Conservation (phyloP, 176 grass and related monocot genomes). For the Chloris gayana region DNA sequence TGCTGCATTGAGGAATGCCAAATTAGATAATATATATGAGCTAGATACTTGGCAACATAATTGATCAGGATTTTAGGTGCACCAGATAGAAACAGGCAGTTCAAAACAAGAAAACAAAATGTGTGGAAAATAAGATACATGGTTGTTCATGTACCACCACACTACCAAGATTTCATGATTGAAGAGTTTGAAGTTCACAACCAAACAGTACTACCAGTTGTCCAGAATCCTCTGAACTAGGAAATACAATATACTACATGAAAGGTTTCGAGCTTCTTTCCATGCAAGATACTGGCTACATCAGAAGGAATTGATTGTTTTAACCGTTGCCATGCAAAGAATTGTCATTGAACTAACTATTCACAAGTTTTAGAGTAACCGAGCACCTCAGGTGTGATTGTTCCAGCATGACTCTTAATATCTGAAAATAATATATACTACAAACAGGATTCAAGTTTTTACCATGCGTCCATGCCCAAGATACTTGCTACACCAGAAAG, state of each 20-base stretch:
- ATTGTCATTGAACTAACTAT: too few relatives aligned
- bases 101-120: not conserved
- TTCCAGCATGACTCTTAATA: not conserved
- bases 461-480: not conserved
- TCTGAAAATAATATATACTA: not conserved
- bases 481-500: not conserved
- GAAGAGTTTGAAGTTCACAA: too few relatives aligned
- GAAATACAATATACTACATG: too few relatives aligned
- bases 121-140: not conserved
- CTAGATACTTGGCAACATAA: not conserved
- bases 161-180: too few relatives aligned
- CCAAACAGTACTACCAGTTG: too few relatives aligned
- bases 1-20: slow-evolving; percentile 47
- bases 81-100: not conserved
- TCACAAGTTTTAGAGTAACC: not conserved
- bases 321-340: too few relatives aligned
- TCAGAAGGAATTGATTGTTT: too few relatives aligned
- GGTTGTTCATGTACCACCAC: too few relatives aligned
- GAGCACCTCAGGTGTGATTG: not conserved
- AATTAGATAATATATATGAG: not conserved
- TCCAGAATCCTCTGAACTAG: too few relatives aligned
- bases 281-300: too few relatives aligned
- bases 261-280: too few relatives aligned
- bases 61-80: not conserved
- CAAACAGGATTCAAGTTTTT: not conserved